phyloP scores from a whole-genome alignment of 1,284 basidiomycete genomes.

The Anthracocystis walkeri region DNA sequence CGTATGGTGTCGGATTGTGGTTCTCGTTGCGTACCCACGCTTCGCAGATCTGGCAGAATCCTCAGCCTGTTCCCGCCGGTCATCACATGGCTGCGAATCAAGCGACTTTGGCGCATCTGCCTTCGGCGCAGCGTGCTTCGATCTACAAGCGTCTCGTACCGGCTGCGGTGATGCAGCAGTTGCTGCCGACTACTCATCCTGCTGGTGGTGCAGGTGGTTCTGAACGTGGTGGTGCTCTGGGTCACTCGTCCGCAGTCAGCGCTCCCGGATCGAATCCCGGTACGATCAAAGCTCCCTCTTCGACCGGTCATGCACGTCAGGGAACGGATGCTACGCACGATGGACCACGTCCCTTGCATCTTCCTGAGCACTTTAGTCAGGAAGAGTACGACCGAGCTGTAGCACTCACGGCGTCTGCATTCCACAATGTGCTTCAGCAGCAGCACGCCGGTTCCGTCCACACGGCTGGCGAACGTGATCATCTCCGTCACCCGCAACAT shows the following conservation, averaged over 20 bases:
- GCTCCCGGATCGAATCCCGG: conserved; percentile 25
- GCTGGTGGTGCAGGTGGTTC: conserved; percentile 12
- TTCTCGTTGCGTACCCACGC: conserved; percentile 98
- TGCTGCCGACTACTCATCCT: conserved; percentile 54
- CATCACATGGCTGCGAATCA: conserved; percentile 56
- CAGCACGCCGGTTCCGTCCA: neutral
- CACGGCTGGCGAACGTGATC: conserved; percentile 24
- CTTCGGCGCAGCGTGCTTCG: conserved; percentile 75
- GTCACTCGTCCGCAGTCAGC: conserved; percentile 25
- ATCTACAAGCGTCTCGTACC: conserved; percentile 78
- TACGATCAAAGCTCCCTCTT: conserved; percentile 25
- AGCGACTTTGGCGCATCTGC: conserved; percentile 44
- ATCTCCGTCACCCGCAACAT: conserved; percentile 27
- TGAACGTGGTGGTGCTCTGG: conserved; percentile 8
- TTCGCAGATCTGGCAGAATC: conserved; percentile 98
- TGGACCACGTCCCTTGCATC: conserved; percentile 37
- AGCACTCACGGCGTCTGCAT: conserved; percentile 58
- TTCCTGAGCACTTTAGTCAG: conserved; percentile 57
- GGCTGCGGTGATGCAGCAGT: conserved; percentile 60
- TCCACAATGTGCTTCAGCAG: conserved; percentile 57
- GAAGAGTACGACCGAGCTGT: conserved; percentile 63
- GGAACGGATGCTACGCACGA: conserved; percentile 35
- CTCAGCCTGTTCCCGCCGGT: conserved; percentile 65
- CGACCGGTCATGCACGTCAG: conserved; percentile 17
- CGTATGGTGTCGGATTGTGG: conserved; percentile 96